These are phyloP conservation scores for Serendipita sp. DNA, from an alignment of 768 basidiomycete species.

Conservation along the genomic window DNA sequence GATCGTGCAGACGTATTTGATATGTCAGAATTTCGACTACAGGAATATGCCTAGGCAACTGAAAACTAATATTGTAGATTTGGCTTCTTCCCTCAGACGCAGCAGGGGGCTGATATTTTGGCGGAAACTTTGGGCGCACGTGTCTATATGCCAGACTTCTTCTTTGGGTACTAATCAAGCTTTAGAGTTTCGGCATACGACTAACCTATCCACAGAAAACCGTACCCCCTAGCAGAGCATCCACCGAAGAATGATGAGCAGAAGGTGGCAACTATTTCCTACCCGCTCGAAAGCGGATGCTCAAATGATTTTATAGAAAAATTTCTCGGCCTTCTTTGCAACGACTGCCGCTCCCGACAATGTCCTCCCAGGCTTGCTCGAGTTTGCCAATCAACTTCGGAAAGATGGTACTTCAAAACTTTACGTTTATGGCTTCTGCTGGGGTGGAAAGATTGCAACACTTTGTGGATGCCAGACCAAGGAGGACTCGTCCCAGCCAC, in stretches of 20 bases:
- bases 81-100: slow-evolving; percentile 41
- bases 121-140: slow-evolving; percentile 34
- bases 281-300: neutral
- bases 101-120: slow-evolving; percentile 50
- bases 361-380: slow-evolving; percentile 26
- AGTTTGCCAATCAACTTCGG: slow-evolving; percentile 29
- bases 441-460: slow-evolving; percentile 41
- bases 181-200: neutral
- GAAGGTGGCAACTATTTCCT: slow-evolving; percentile 18
- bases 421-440: slow-evolving; percentile 35
- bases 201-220: slow-evolving; percentile 11
- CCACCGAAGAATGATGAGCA: slow-evolving; percentile 39
- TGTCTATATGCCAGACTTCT: slow-evolving; percentile 55
- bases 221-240: slow-evolving; percentile 34
- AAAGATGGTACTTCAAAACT: slow-evolving; percentile 28
- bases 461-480: slow-evolving; percentile 18
- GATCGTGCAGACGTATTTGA: neutral
- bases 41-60: no score
- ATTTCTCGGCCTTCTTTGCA: slow-evolving; percentile 42
- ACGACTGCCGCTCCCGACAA: slow-evolving; percentile 30
- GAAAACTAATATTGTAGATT: slow-evolving; percentile 16
- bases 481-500: slow-evolving; percentile 23
- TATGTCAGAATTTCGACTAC: neutral
- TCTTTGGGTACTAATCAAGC: slow-evolving; percentile 26
- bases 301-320: slow-evolving; percentile 10